Base-by-base conservation (phyloP, 2,329 filamentous ascomycete species). In the Clarireedia monteithiana region DNA sequence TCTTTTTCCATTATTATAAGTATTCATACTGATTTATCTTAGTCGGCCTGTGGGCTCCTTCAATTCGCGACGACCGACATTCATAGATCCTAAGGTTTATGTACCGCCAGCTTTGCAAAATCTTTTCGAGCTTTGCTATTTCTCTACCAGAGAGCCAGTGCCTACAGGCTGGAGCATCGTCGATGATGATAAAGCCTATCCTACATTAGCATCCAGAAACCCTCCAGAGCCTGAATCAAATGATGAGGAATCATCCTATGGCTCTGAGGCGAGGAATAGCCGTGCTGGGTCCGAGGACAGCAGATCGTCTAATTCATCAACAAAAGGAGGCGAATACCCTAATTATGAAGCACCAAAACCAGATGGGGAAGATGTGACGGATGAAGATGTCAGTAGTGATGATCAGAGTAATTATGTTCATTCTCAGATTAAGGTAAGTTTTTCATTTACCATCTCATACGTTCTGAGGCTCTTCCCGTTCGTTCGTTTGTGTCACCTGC, bases 61-160 rank as follows among this genome's bases (percentile, higher is more conserved):
- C 47, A 68, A 62, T 5, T 62, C 44, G 17, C 60, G 55, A 30
- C 74, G 78, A 27, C 81, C 79, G 3, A 74, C 71, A 60, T 89
- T 74, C 76, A 75, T 74, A 60, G 72, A 73, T 62, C 78, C 72
- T 62, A 73, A 68, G 56, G 75, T 70, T 54, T 84, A 82, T 60
- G 79, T 97, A 24, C 79, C 82, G 0, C 73, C 80, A 1, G 72
- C 76, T 20, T 75, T 88, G 40, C 86, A 84, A 66, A 85, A 83
- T 56, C 73, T 96, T 15, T 97, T 97, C 67, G 82, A 88, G 14
- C 73, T 96, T 62, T 83, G 84, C 67, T 87, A 88, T 65, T 83
- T 86, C 59, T 70, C 73, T 23, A 71, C 72, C 1, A 78, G 78
- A 23, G 80, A 84, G 24, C 71, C 77, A 20, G 75, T 95, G 10